Conservation (phyloP, 2,329 filamentous ascomycete genomes). For the Sphaerostilbella broomeana region DNA sequence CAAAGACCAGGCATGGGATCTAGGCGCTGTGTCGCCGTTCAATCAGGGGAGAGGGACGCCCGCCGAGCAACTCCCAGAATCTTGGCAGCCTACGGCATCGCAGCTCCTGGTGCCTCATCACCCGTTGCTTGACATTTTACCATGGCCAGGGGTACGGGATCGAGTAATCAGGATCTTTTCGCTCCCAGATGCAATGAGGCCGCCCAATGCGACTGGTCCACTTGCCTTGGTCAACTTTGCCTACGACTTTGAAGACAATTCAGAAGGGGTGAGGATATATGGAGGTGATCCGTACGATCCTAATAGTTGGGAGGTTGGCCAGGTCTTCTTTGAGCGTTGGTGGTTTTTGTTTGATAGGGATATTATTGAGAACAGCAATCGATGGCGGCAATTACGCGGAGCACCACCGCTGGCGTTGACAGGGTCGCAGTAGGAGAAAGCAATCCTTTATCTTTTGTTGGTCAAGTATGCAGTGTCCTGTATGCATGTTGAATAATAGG, state of each 20-base stretch:
- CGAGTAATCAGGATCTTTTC: conserved; percentile 45
- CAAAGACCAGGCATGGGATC: conserved; percentile 37
- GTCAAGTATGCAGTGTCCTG: background rate
- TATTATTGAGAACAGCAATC: conserved; percentile 49
- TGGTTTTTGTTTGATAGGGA: conserved; percentile 53
- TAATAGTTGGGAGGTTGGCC: conserved; percentile 50
- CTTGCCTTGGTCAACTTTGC: conserved; percentile 45
- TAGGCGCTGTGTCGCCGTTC: conserved; percentile 43
- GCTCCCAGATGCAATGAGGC: conserved; percentile 42
- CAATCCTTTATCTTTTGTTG: background rate
- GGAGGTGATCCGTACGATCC: conserved; percentile 43
- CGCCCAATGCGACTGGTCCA: conserved; percentile 38
- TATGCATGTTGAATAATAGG: too few relatives aligned
- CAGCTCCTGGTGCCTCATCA: conserved; percentile 49
- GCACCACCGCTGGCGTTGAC: conserved; percentile 25
- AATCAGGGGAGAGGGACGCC: conserved; percentile 24
- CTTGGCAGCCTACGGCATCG: conserved; percentile 44
- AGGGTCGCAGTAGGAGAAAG: background rate
- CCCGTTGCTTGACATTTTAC: conserved; percentile 50
- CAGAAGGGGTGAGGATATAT: conserved; percentile 46
- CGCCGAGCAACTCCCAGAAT: conserved; percentile 34
- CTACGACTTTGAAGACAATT: conserved; percentile 50
- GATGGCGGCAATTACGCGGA: conserved; percentile 41
- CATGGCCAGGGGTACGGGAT: conserved; percentile 50
- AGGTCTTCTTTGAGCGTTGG: conserved; percentile 52